phyloP scores from a whole-genome alignment of 148 eudicot genomes.

The Vaccinium myrtillus region DNA sequence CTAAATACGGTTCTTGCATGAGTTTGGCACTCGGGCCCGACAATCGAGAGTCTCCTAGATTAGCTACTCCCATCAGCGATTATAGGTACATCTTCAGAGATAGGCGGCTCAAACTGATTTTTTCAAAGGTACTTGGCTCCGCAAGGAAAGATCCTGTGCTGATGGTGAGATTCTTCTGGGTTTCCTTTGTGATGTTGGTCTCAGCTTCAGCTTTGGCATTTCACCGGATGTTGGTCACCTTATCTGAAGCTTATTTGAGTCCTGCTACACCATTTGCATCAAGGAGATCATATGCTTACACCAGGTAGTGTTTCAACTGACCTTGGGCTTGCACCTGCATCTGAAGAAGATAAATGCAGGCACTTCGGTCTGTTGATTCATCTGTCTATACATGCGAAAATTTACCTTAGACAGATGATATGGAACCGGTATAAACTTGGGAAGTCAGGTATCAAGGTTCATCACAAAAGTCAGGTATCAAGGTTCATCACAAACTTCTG shows the following conservation, averaged over 20 bases:
- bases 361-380: not conserved
- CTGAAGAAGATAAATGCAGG: not conserved
- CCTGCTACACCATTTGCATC: slow-evolving; percentile 43
- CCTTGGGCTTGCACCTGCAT: not conserved
- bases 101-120: slow-evolving; percentile 71
- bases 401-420: not conserved
- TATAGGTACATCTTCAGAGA: slow-evolving; percentile 54
- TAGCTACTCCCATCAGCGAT: slow-evolving; percentile 32
- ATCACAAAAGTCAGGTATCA: not conserved
- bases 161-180: slow-evolving; percentile 52
- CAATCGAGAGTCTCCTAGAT: slow-evolving; percentile 20
- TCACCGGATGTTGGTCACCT: slow-evolving; percentile 48
- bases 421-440: not conserved
- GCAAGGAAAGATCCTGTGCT: slow-evolving; percentile 55
- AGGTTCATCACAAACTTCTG: not conserved
- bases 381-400: not conserved
- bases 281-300: slow-evolving; percentile 32
- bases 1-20: slow-evolving; percentile 18
- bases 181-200: slow-evolving; percentile 42
- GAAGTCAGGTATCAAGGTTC: too few relatives aligned
- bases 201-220: slow-evolving; percentile 66
- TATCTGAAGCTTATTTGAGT: slow-evolving; percentile 42
- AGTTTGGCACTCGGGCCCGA: slow-evolving; percentile 8
- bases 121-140: slow-evolving; percentile 52
- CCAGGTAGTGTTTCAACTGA: slow-evolving; percentile 15